phyloP scores from a whole-genome alignment of 805 yeast genomes.

The Tetrapisispora iriomotensis region DNA sequence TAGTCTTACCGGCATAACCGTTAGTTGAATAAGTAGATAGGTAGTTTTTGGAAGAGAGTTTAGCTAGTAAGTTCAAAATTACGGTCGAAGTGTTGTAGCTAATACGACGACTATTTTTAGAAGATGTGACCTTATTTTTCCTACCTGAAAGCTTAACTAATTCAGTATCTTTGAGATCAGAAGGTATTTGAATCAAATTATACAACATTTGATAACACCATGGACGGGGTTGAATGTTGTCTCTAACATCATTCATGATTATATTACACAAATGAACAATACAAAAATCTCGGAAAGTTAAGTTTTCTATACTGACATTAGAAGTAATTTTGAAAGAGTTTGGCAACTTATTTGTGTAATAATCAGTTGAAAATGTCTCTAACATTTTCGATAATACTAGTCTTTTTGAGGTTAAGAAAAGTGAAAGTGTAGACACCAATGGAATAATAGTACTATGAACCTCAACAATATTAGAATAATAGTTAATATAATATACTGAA shows the following conservation, averaged over 20 bases:
- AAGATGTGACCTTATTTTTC: slow-evolving; percentile 10
- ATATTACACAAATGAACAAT: slow-evolving; percentile 43
- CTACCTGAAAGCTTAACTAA: slow-evolving; percentile 23
- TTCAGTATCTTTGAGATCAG: slow-evolving; percentile 11
- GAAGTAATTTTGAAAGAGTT: slow-evolving; percentile 35
- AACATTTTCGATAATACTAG: slow-evolving; percentile 34
- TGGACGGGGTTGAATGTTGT: slow-evolving; percentile 27
- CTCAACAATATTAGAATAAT: slow-evolving; percentile 25
- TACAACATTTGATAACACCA: slow-evolving; percentile 51
- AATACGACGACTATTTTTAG: slow-evolving; percentile 26
- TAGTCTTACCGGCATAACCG: not conserved
- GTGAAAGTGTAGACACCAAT: slow-evolving; percentile 40
- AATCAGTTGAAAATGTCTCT: slow-evolving; percentile 34
- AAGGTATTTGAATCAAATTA: slow-evolving; percentile 43
- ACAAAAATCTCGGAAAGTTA: slow-evolving; percentile 56
- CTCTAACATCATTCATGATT: slow-evolving; percentile 31
- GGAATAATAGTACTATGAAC: slow-evolving; percentile 33
- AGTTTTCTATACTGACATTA: slow-evolving; percentile 28
- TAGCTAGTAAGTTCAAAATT: slow-evolving; percentile 34
- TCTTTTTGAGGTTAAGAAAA: slow-evolving; percentile 39
- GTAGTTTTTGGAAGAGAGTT: slow-evolving; percentile 20
- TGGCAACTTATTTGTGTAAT: slow-evolving; percentile 44
- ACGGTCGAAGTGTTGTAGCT: slow-evolving; percentile 43
- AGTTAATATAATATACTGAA: slow-evolving; percentile 48
- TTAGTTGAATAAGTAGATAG: slow-evolving; percentile 16